phyloP scores from a whole-genome alignment of 2,329 filamentous ascomycete species.

The Amesomyces nigricolor region DNA sequence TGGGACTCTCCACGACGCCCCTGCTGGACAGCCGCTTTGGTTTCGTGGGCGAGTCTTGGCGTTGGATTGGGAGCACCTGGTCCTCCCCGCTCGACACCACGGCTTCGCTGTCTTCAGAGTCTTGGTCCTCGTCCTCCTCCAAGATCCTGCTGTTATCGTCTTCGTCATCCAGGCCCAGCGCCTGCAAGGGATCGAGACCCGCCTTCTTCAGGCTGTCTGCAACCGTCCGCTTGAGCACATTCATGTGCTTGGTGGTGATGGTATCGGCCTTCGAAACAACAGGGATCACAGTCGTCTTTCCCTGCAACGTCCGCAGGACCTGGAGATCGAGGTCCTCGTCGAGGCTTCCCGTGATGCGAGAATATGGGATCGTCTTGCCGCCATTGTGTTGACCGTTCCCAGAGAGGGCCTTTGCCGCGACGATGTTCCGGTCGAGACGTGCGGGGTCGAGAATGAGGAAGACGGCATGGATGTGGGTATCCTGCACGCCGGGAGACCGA shows the following conservation, averaged over 20 bases:
- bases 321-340: slow-evolving; percentile 89
- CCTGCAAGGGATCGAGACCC: slow-evolving; percentile 81
- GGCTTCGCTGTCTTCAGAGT: slow-evolving; percentile 22
- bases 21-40: slow-evolving; percentile 46
- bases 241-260: slow-evolving; percentile 92
- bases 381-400: slow-evolving; percentile 46
- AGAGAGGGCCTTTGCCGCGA: slow-evolving; percentile 52
- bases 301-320: slow-evolving; percentile 78
- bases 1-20: slow-evolving; percentile 40
- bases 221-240: slow-evolving; percentile 81
- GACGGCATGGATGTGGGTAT: slow-evolving; percentile 95
- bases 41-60: slow-evolving; percentile 28
- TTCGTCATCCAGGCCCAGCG: slow-evolving; percentile 75
- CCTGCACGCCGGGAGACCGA: slow-evolving; percentile 83
- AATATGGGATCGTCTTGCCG: slow-evolving; percentile 39
- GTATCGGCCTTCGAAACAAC: slow-evolving; percentile 96
- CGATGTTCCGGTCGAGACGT: slow-evolving; percentile 77
- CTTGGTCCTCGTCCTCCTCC: slow-evolving; percentile 47
- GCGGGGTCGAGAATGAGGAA: slow-evolving; percentile 87
- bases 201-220: slow-evolving; percentile 82
- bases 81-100: slow-evolving; percentile 27
- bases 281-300: slow-evolving; percentile 92
- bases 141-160: slow-evolving; percentile 51
- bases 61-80: slow-evolving; percentile 35
- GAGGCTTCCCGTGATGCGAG: slow-evolving; percentile 58